A percentile compares a stretch with the other conserved stretches of the same genome.
phyloP scores from a whole-genome alignment of 2,329 filamentous ascomycete species.

The Pestalotiopsis sp. region DNA sequence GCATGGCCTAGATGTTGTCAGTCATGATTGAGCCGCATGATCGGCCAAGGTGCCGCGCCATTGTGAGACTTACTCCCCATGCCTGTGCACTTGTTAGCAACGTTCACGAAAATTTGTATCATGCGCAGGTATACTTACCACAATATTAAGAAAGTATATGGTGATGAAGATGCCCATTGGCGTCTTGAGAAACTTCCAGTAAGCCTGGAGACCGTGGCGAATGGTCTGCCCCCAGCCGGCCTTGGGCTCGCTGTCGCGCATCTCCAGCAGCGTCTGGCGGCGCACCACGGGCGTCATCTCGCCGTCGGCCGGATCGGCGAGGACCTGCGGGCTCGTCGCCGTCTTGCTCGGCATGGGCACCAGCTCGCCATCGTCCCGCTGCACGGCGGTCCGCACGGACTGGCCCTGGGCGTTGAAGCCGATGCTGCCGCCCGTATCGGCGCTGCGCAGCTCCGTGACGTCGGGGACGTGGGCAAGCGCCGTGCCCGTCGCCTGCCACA shows the following conservation, averaged over 20 bases:
- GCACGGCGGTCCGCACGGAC: constrained; percentile 26
- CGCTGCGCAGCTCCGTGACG: constrained; percentile 29
- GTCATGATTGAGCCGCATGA: not conserved
- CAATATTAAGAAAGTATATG: constrained; percentile 31
- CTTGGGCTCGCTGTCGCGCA: constrained; percentile 21
- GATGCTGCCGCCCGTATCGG: constrained; percentile 27
- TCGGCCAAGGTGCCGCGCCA: not conserved
- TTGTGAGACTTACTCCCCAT: constrained; percentile 6
- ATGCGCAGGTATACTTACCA: constrained; percentile 22
- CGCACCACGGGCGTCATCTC: constrained; percentile 17
- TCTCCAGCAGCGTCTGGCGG: constrained; percentile 19
- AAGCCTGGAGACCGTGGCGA: constrained; percentile 26
- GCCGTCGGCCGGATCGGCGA: not conserved
- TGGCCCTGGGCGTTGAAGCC: constrained; percentile 31
- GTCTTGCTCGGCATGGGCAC: constrained; percentile 14
- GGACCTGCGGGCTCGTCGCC: not conserved
- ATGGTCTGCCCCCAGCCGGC: constrained; percentile 27
- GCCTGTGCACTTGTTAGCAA: not conserved
- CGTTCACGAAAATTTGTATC: not conserved
- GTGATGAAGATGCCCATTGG: constrained; percentile 30
- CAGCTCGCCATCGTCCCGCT: constrained; percentile 26
- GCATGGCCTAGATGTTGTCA: constrained; percentile 24
- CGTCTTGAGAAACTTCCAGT: constrained; percentile 32
- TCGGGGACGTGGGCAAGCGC: constrained; percentile 33
- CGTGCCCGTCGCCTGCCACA: constrained; percentile 33